Percentiles rank a stretch among this genome's conserved stretches.
These are phyloP conservation scores for Rhododendron mucronatum DNA, from an alignment of 148 eudicot genomes.

Conservation along the genomic window DNA sequence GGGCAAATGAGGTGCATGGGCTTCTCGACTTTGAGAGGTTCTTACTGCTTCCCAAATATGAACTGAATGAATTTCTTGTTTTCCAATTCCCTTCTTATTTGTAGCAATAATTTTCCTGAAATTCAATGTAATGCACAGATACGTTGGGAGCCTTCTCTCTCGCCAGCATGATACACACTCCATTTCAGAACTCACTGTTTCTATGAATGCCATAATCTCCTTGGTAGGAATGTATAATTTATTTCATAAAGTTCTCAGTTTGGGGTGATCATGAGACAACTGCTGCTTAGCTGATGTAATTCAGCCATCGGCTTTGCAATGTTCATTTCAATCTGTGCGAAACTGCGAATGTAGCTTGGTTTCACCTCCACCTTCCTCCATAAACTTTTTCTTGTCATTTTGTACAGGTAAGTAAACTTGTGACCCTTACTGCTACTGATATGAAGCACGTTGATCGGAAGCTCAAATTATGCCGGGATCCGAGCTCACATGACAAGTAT, in stretches of 20 bases:
- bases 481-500: constrained; percentile 88
- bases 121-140: constrained; percentile 39
- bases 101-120: constrained; percentile 6
- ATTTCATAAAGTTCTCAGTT: not conserved
- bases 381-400: not conserved
- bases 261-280: not conserved
- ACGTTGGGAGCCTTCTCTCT: constrained; percentile 54
- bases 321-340: not conserved
- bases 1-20: constrained; percentile 51
- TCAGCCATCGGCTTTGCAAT: not conserved
- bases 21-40: constrained; percentile 84
- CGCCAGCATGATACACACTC: constrained; percentile 58
- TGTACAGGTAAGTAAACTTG: constrained; percentile 51
- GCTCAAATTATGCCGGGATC: constrained; percentile 79
- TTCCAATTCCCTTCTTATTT: constrained; percentile 8
- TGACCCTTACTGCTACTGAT: constrained; percentile 49
- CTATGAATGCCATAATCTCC: constrained; percentile 55
- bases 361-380: not conserved
- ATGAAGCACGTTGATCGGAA: constrained; percentile 81
- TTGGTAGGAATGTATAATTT: constrained; percentile 28
- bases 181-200: constrained; percentile 48
- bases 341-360: not conserved
- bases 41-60: not conserved
- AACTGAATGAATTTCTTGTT: not conserved
- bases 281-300: not conserved